Evolutionary conservation across 1,139 yeast species (phyloP).

Genomic region (Barnettozyma hawaiiensis): DNA sequence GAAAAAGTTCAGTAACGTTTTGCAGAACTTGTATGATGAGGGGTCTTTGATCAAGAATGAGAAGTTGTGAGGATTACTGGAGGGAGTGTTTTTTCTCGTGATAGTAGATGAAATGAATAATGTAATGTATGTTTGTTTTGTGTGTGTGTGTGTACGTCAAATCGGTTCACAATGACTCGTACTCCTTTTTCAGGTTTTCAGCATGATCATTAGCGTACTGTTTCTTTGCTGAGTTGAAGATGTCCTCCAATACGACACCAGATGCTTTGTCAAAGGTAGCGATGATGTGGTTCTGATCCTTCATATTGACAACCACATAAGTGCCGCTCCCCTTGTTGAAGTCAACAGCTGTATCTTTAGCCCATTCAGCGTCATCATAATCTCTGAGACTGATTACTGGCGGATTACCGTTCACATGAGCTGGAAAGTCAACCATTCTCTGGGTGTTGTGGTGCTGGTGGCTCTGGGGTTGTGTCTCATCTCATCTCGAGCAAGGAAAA

Average conservation of each 20-base stretch:
- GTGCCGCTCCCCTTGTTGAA: conserved; percentile 26
- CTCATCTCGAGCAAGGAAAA: not conserved
- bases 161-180: conserved; percentile 1
- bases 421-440: conserved; percentile 30
- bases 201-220: conserved; percentile 15
- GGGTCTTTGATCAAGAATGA: conserved; percentile 31
- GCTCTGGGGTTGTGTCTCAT: not conserved
- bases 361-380: conserved; percentile 53
- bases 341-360: conserved; percentile 46
- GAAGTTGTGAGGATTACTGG: conserved; percentile 23
- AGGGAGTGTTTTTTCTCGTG: too few relatives aligned
- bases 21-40: conserved; percentile 48
- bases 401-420: conserved; percentile 41
- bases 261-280: conserved; percentile 39
- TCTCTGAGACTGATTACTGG: conserved; percentile 41
- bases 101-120: not conserved
- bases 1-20: conserved; percentile 38
- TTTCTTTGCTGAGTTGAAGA: conserved; percentile 44
- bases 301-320: conserved; percentile 44
- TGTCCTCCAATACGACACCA: conserved; percentile 35
- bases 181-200: conserved; percentile 1
- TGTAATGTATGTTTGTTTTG: not conserved
- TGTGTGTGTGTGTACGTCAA: too few relatives aligned
- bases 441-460: not conserved
- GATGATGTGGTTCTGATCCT: conserved; percentile 39